Conservation (phyloP, 2,329 filamentous ascomycete genomes). For the Phyllosticta citribraziliensis region DNA sequence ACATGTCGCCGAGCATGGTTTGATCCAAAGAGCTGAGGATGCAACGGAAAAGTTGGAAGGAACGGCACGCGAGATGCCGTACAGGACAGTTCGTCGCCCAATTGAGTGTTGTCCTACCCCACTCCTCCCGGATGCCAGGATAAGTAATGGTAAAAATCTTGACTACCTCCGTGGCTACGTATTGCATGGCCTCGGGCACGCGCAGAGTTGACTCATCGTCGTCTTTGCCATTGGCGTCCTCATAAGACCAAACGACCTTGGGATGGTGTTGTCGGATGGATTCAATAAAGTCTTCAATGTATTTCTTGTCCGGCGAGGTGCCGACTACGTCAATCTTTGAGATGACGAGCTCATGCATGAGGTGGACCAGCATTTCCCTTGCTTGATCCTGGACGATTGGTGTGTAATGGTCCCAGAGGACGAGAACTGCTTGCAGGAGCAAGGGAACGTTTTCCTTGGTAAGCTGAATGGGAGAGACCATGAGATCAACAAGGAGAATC, state of each 20-base stretch:
- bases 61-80: conserved; percentile 86
- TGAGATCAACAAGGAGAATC: conserved; percentile 88
- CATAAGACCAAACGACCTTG: conserved; percentile 85
- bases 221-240: conserved; percentile 72
- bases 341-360: conserved; percentile 92
- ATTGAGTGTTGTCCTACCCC: conserved; percentile 79
- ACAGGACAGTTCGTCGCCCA: conserved; percentile 98
- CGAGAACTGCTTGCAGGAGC: conserved; percentile 80
- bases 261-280: conserved; percentile 74
- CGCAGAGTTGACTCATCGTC: conserved; percentile 64
- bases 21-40: conserved; percentile 86
- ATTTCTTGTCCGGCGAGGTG: conserved; percentile 56
- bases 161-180: conserved; percentile 71
- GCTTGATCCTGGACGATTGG: conserved; percentile 92
- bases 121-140: conserved; percentile 79
- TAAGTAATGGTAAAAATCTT: conserved; percentile 77
- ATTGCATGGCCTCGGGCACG: conserved; percentile 79
- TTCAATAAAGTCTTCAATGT: conserved; percentile 82
- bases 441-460: conserved; percentile 71
- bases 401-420: conserved; percentile 96
- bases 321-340: conserved; percentile 57
- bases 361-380: conserved; percentile 92
- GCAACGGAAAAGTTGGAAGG: conserved; percentile 94
- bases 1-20: conserved; percentile 92
- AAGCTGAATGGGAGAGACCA: conserved; percentile 83